These are phyloP conservation scores for Hydnomerulius pinastri DNA, from an alignment of 768 basidiomycete species.

Conservation along the genomic window DNA sequence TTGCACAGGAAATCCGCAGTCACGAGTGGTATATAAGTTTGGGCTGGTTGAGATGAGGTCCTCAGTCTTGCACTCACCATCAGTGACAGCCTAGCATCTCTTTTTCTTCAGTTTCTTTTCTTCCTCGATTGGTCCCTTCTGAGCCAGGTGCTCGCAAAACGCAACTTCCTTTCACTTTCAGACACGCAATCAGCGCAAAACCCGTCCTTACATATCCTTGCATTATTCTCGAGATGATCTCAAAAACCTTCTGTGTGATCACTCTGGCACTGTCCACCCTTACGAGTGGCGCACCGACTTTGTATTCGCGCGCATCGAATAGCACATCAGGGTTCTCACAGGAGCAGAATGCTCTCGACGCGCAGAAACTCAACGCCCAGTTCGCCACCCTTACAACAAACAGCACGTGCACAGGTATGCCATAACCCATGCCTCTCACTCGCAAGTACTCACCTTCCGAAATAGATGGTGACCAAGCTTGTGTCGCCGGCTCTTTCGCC, in stretches of 20 bases:
- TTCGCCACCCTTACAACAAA: constrained; percentile 31
- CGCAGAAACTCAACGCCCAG: constrained; percentile 37
- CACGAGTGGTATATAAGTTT: constrained; percentile 2
- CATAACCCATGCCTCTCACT: background rate
- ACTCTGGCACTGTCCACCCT: constrained; percentile 5
- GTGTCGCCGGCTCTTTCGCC: constrained; percentile 38
- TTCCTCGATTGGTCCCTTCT: background rate
- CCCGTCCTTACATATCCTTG: background rate
- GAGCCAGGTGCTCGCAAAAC: constrained; percentile 13
- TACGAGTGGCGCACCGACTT: constrained; percentile 3
- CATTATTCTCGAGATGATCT: background rate
- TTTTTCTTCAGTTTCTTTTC: background rate
- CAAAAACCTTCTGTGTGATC: background rate
- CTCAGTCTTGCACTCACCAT: constrained; percentile 2
- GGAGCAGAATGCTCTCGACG: constrained; percentile 36
- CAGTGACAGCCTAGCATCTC: background rate
- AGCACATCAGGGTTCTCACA: constrained; percentile 21
- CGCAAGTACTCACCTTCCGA: background rate
- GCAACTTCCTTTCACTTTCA: background rate
- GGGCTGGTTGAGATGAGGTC: background rate
- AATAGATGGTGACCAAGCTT: constrained; percentile 36
- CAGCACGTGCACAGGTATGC: constrained; percentile 34
- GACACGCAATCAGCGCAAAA: background rate
- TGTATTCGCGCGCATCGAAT: constrained; percentile 7
- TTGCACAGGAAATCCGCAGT: constrained; percentile 3